phyloP scores from a whole-genome alignment of 176 grass and related monocot species.

The Juncus inflexus region DNA sequence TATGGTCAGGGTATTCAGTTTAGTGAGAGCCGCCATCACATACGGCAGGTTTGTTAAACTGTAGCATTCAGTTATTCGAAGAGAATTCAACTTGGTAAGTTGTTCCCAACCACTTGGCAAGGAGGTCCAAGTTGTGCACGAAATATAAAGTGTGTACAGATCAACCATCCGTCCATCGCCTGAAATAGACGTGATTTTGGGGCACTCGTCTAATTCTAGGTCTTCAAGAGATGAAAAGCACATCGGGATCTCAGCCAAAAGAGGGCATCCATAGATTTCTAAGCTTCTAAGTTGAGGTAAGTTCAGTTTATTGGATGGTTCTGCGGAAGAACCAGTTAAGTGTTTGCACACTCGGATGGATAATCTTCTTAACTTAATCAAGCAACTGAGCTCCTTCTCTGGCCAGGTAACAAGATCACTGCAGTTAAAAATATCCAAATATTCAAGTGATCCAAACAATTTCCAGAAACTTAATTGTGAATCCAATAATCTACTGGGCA shows the following conservation, averaged over 20 bases:
- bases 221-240: neutral
- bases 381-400: neutral
- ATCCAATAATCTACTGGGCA: too few species aligned
- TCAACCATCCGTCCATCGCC: too few species aligned
- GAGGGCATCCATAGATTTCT: slow-evolving; percentile 2
- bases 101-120: too few species aligned
- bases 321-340: neutral
- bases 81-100: too few species aligned
- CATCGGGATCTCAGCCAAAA: neutral
- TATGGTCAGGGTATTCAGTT: too few species aligned
- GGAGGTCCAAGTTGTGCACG: too few species aligned
- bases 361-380: slow-evolving; percentile 1
- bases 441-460: neutral
- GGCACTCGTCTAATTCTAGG: too few species aligned
- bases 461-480: neutral
- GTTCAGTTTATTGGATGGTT: neutral
- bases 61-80: too few species aligned
- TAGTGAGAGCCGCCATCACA: too few species aligned
- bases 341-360: neutral
- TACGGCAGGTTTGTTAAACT: too few species aligned
- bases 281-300: neutral
- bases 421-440: slow-evolving; percentile 9
- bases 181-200: too few species aligned
- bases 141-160: too few species aligned
- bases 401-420: neutral